These are phyloP conservation scores for Pulchroboletus neoregius DNA, from an alignment of 1,284 basidiomycete species.

Conservation along the genomic window DNA sequence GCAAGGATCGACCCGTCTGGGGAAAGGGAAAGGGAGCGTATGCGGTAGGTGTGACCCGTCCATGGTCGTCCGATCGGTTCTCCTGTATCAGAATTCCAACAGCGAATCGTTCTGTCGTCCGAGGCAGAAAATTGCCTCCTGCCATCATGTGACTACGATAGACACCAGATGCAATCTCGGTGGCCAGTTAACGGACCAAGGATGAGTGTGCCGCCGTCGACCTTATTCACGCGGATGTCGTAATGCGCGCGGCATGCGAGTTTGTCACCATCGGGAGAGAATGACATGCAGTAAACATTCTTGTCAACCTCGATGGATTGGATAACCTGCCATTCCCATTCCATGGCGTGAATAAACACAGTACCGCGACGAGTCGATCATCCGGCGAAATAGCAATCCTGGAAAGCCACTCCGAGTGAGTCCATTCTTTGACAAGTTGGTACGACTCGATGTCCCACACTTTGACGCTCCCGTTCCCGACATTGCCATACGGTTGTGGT, in stretches of 20 bases:
- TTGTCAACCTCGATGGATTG: neutral
- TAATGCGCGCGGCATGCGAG: slow-evolving; percentile 1
- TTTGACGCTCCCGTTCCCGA: neutral
- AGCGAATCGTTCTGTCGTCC: neutral
- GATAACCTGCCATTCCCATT: neutral
- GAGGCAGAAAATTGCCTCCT: slow-evolving; percentile 5
- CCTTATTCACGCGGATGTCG: neutral
- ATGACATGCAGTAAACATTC: neutral
- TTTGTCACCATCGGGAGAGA: slow-evolving; percentile 9
- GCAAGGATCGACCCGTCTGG: slow-evolving; percentile 10
- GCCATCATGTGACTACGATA: slow-evolving; percentile 14
- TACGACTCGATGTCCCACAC: neutral
- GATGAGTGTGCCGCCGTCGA: neutral
- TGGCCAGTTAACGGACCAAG: neutral
- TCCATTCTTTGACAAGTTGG: no score
- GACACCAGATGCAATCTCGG: neutral
- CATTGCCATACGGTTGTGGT: no score
- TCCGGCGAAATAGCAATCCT: neutral
- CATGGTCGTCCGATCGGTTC: slow-evolving; percentile 1
- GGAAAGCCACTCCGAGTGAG: neutral
- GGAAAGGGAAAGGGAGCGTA: neutral
- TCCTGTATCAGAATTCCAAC: slow-evolving; percentile 7
- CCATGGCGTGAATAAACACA: neutral
- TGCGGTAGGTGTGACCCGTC: neutral
- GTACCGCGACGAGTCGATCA: neutral